phyloP scores from a whole-genome alignment of 208 protist genomes.

The Trypanosoma vivax region DNA sequence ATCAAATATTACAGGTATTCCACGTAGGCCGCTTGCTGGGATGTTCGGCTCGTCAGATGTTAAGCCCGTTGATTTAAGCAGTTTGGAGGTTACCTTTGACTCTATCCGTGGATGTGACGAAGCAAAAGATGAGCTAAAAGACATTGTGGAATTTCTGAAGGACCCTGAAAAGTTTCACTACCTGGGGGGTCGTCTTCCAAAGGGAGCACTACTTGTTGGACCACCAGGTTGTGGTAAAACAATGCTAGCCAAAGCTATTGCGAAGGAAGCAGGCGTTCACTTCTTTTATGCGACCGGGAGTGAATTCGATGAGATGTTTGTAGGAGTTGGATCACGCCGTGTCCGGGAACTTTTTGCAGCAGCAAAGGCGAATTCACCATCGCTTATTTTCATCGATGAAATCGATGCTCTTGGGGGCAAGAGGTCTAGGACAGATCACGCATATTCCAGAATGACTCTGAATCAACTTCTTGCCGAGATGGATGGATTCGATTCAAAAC shows the following conservation, averaged over 20 bases:
- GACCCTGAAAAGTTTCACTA: conserved; percentile 91
- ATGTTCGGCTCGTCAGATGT: conserved; percentile 56
- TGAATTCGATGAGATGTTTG: conserved; percentile 98
- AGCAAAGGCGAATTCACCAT: conserved; percentile 91
- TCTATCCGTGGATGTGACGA: conserved; percentile 87
- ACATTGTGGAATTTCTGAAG: conserved; percentile 92
- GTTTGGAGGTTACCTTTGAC: conserved; percentile 80
- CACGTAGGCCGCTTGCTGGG: conserved; percentile 18
- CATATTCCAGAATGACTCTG: conserved; percentile 90
- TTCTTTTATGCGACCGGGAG: conserved; percentile 95
- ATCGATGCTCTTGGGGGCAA: conserved; percentile 94
- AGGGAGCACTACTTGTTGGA: conserved; percentile 95
- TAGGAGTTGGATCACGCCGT: conserved; percentile 94
- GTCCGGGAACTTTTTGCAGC: conserved; percentile 93
- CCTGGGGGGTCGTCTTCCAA: conserved; percentile 94
- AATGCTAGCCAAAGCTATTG: conserved; percentile 90
- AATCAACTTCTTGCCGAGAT: conserved; percentile 97
- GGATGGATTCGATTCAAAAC: conserved; percentile 93
- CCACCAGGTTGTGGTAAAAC: conserved; percentile 98
- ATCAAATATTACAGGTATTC: conserved; percentile 17
- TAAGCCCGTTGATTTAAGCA: conserved; percentile 70
- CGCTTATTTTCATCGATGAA: conserved; percentile 99
- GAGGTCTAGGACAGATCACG: conserved; percentile 57
- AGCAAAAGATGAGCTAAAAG: conserved; percentile 89
- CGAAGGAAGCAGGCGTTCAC: conserved; percentile 90